Base-by-base conservation (phyloP, 1,139 yeast species). In the Geotrichum reessii region DNA sequence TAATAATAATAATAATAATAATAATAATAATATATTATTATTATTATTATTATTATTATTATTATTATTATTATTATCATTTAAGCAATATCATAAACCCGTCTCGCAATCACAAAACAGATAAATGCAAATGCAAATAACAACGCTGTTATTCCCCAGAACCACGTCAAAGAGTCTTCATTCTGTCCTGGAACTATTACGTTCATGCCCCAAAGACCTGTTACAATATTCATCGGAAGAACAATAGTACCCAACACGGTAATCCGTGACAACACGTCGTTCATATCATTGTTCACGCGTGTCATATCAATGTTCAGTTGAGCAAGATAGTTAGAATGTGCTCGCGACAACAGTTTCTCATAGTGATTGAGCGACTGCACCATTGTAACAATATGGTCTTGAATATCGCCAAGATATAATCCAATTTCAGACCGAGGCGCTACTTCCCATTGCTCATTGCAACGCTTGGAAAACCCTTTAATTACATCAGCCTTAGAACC, bases 161-260 rank as follows among this genome's bases (percentile, higher is more conserved):
- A 93, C 99, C 99, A 93, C 4, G 76, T 72, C 65, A 92, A 75
- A 0, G 89, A 86, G 53, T 78, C 76, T 17, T 67, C 65, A 31
- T 81, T 86, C 70, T 92, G 98, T 0, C 99, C 99, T 0, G 99
- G 99, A 44, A 93, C 98, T 11, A 88, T 66, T 64, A 95, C 96
- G 75, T 93, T 93, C 99, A 93, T 93, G 62, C 99, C 99, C 98
- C 98, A 93, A 57, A 93, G 76, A 31, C 99, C 99, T 0, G 99
- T 93, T 25, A 93, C 86, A 59, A 93, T 89, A 70, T 93, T 93
- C 80, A 93, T 82, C 2, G 99, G 99, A 62, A 93, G 76, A 8
- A 93, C 96, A 62, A 93, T 88, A 0, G 98, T 91, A 79, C 99
- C 99, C 63, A 93, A 76, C 49, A 93, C 86, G 6, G 98, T 90